Percentiles rank a stretch among this genome's conserved stretches.
Conservation (phyloP, 1,284 basidiomycete species). For the Vanrija humicola region DNA sequence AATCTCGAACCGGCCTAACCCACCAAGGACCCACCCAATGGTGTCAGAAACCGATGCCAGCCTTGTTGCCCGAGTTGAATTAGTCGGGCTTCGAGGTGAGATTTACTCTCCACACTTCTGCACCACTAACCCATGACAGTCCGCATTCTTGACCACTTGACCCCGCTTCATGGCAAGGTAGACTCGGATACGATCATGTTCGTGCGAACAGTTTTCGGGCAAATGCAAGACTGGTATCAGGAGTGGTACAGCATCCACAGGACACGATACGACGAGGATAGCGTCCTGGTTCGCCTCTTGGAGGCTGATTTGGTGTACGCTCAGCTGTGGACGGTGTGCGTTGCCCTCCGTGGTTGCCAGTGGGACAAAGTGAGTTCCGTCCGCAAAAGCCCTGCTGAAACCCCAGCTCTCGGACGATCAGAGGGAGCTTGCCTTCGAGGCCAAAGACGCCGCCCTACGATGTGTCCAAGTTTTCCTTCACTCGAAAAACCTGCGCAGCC, state of each 20-base stretch:
- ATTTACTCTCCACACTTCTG: neutral
- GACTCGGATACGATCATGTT: constrained; percentile 78
- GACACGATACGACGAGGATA: constrained; percentile 66
- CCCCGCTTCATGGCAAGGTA: constrained; percentile 78
- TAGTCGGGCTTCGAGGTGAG: constrained; percentile 65
- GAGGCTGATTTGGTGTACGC: constrained; percentile 84
- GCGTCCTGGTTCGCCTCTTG: constrained; percentile 73
- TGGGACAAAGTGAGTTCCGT: constrained; percentile 78
- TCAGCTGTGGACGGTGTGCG: constrained; percentile 88
- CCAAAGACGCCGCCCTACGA: constrained; percentile 81
- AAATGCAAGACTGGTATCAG: constrained; percentile 68
- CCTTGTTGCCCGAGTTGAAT: constrained; percentile 77
- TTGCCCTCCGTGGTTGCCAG: constrained; percentile 79
- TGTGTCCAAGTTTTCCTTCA: constrained; percentile 58
- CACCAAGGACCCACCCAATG: constrained; percentile 63
- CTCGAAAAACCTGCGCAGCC: constrained; percentile 32
- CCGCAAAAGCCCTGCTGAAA: neutral
- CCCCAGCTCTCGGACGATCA: constrained; percentile 65
- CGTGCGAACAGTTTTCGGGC: constrained; percentile 75
- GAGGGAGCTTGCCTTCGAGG: constrained; percentile 86
- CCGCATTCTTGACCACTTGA: constrained; percentile 82
- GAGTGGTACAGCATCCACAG: constrained; percentile 80
- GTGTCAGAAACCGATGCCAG: constrained; percentile 81
- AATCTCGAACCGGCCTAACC: neutral
- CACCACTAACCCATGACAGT: constrained; percentile 52